Evolutionary conservation across 2,329 filamentous ascomycete species (phyloP), one percentile per base, ranked within the genome.

Genomic region (Ophiosphaerella narmari): DNA sequence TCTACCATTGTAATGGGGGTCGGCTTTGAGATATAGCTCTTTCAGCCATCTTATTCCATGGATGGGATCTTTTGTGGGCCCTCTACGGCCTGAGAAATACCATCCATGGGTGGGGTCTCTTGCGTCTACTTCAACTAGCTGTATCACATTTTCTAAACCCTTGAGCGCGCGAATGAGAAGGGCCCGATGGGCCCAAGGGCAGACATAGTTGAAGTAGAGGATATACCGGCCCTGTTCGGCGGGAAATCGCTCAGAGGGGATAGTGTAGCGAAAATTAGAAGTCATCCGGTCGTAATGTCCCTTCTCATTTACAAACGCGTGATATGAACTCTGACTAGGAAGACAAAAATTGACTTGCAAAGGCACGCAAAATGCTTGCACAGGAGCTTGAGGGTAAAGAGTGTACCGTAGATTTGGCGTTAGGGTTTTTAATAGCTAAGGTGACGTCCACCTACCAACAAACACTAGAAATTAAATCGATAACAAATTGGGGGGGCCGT

Each of bases 1-100:
- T n/a, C 91, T 81, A 12, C 69, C 68, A 9, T 54, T 59, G 41
- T 72, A 72, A 7, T 55, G 40, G 2, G 85, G 80, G 60, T 91
- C 82, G 6, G 82, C 84, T 55, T 81, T 80, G 71, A 90, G 84
- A 76, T 95, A 95, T 36, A 95, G 71, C 41, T 94, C 78, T 47
- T 86, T 84, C 38, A 72, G 31, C 48, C 60, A 70, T 40, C 68
- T 52, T 63, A 64, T 59, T 43, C 70, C 68, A 36, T 66, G 61
- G 7, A 67, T 40, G 13, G 70, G 70, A 37, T 72, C 68, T 12
- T 46, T 44, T 4, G 55, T 54, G 14, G 66, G 67, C 0, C 70
- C 70, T 16, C 55, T 59, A 5, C 35, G 24, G 23, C 67, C 66
- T 3, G 60, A 63, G 45, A 72, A 73, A 29, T 57, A 68, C 70